phyloP scores from a whole-genome alignment of 768 basidiomycete species.

The Suillus tomentosus region DNA sequence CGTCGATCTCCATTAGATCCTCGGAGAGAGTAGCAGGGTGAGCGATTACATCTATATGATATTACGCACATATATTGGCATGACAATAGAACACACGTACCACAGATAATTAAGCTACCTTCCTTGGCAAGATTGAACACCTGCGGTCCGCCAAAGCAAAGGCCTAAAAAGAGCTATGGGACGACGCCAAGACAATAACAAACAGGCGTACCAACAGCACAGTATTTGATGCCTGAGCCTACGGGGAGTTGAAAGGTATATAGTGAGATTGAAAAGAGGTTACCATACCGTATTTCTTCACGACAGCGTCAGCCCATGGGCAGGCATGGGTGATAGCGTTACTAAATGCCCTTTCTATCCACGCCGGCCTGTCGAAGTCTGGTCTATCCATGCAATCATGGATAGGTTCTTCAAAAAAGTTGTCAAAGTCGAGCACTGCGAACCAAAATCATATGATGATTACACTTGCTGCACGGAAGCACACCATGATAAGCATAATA shows the following conservation, averaged over 20 bases:
- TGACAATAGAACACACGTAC: not conserved
- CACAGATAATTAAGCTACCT: conserved; percentile 45
- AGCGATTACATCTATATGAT: conserved; percentile 42
- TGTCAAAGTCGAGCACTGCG: conserved; percentile 53
- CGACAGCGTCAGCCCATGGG: conserved; percentile 49
- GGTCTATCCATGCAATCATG: conserved; percentile 28
- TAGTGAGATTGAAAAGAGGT: not conserved
- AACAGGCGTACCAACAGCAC: conserved; percentile 39
- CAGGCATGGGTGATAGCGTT: conserved; percentile 40
- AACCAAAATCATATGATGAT: conserved; percentile 33
- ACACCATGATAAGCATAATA: conserved; percentile 55
- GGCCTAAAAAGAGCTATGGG: conserved; percentile 34
- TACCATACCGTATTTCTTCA: conserved; percentile 42
- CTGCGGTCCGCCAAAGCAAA: conserved; percentile 52
- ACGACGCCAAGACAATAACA: not conserved
- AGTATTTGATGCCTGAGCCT: conserved; percentile 32
- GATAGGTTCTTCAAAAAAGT: conserved; percentile 51
- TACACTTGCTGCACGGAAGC: conserved; percentile 3
- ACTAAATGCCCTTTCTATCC: conserved; percentile 37
- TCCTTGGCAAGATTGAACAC: conserved; percentile 43
- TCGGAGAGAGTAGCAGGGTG: conserved; percentile 43
- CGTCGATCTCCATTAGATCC: conserved; percentile 45
- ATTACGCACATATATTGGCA: not conserved
- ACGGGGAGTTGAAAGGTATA: conserved; percentile 15
- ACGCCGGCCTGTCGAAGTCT: conserved; percentile 45